These are phyloP conservation scores for Gamarada debralockiae DNA, from an alignment of 495 filamentous ascomycete genomes.

Conservation along the genomic window DNA sequence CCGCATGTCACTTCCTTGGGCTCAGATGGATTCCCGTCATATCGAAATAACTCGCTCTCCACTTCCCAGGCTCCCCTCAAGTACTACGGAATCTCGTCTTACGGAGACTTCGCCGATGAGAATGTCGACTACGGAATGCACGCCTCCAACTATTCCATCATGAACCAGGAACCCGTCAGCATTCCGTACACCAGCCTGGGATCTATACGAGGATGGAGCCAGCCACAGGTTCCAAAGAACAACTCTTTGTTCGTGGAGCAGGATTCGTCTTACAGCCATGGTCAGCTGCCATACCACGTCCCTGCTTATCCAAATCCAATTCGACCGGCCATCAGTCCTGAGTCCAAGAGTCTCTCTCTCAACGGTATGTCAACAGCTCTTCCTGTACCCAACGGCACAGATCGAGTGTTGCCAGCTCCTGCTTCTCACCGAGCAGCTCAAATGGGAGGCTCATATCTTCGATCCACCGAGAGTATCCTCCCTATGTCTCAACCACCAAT, in stretches of 20 bases:
- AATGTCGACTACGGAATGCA: slow-evolving; percentile 38
- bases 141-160: slow-evolving; percentile 26
- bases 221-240: slow-evolving; percentile 20
- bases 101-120: slow-evolving; percentile 31
- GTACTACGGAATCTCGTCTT: slow-evolving; percentile 13
- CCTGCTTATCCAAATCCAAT: slow-evolving; percentile 22
- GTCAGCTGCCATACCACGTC: slow-evolving; percentile 14
- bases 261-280: slow-evolving; percentile 16
- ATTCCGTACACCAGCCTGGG: slow-evolving; percentile 27
- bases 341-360: slow-evolving; percentile 2
- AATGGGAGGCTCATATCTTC: slow-evolving; percentile 26
- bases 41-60: slow-evolving; percentile 27
- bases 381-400: slow-evolving; percentile 32
- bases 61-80: slow-evolving; percentile 33
- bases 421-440: slow-evolving; percentile 24
- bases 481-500: slow-evolving; percentile 1
- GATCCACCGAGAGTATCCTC: slow-evolving; percentile 3
- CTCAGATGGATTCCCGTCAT: slow-evolving; percentile 30
- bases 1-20: slow-evolving; percentile 24
- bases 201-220: slow-evolving; percentile 28
- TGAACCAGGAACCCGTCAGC: slow-evolving; percentile 29
- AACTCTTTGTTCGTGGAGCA: slow-evolving; percentile 13
- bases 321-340: slow-evolving; percentile 17
- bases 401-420: slow-evolving; percentile 37
- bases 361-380: slow-evolving; percentile 32